phyloP scores from a whole-genome alignment of 208 protist genomes.

The Leishmania guyanensis region DNA sequence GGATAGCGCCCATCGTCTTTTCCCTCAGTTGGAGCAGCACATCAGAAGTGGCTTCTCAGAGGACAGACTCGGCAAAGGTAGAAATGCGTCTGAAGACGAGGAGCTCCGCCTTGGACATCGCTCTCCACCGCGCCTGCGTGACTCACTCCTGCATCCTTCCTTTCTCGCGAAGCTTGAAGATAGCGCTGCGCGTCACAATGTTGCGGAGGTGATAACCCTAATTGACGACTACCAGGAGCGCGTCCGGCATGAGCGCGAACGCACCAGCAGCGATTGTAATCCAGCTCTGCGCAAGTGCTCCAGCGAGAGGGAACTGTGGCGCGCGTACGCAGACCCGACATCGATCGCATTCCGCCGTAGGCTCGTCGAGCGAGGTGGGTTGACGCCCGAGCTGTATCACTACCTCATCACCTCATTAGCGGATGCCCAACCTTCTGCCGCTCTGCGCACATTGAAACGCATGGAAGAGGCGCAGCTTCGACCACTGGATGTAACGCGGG shows the following conservation, averaged over 20 bases:
- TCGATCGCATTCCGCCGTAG: slow-evolving; percentile 51
- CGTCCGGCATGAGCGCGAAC: slow-evolving; percentile 46
- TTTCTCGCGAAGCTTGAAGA: slow-evolving; percentile 55
- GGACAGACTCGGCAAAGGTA: background rate
- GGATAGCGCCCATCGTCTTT: slow-evolving; percentile 53
- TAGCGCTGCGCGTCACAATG: slow-evolving; percentile 42
- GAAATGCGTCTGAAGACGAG: background rate
- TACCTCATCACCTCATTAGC: slow-evolving; percentile 79
- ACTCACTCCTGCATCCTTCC: slow-evolving; percentile 71
- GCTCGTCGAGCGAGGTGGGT: slow-evolving; percentile 57
- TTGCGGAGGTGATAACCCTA: slow-evolving; percentile 43
- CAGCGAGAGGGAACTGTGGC: slow-evolving; percentile 61
- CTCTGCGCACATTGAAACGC: slow-evolving; percentile 68
- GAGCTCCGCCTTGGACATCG: background rate
- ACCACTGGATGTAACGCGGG: slow-evolving; percentile 75
- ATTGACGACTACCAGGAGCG: slow-evolving; percentile 61
- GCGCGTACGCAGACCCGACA: slow-evolving; percentile 49
- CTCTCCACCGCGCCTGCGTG: slow-evolving; percentile 42
- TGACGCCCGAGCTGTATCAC: slow-evolving; percentile 89
- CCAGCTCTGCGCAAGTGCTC: slow-evolving; percentile 5
- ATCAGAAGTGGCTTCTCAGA: background rate
- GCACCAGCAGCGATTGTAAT: slow-evolving; percentile 16
- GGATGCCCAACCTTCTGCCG: slow-evolving; percentile 57
- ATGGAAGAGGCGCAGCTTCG: slow-evolving; percentile 70
- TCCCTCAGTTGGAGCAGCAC: slow-evolving; percentile 71